Evolutionary conservation across 2,329 filamentous ascomycete genomes (phyloP).

Genomic region (Colletotrichum simmondsii): DNA sequence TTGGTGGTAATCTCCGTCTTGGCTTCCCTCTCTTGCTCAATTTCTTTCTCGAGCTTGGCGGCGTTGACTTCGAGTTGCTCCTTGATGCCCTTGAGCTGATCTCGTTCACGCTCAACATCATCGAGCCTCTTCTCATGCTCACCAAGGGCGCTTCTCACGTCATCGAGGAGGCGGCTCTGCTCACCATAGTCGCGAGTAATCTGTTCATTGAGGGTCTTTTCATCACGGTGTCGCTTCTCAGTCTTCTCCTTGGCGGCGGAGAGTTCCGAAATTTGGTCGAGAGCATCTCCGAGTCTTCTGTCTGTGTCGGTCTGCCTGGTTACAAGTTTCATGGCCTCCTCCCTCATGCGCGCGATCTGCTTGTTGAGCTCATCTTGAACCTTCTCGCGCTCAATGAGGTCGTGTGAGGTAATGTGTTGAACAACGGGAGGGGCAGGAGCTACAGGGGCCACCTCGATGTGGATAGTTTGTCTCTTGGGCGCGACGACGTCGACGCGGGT

Average conservation of each 20-base stretch:
- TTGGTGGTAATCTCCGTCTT: constrained; percentile 21
- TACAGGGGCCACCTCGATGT: constrained; percentile 14
- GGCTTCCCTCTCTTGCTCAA: constrained; percentile 15
- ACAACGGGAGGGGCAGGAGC: constrained; percentile 23
- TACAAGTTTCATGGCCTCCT: constrained; percentile 26
- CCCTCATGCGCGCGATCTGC: constrained; percentile 32
- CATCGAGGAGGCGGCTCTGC: constrained; percentile 27
- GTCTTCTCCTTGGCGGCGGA: constrained; percentile 27
- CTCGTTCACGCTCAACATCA: constrained; percentile 14
- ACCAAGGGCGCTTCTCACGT: constrained; percentile 20
- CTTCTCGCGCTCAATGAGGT: constrained; percentile 27
- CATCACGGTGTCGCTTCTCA: constrained; percentile 19
- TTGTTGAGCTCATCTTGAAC: constrained; percentile 25
- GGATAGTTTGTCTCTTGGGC: constrained; percentile 9
- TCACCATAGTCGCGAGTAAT: constrained; percentile 26
- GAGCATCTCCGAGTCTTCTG: constrained; percentile 30
- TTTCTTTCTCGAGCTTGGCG: constrained; percentile 17
- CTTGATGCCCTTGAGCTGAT: constrained; percentile 30
- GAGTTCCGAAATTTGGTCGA: constrained; percentile 20
- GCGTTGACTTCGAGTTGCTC: constrained; percentile 24
- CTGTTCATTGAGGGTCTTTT: constrained; percentile 20
- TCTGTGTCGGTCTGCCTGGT: constrained; percentile 26
- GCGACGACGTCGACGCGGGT: constrained; percentile 26
- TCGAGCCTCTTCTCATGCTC: constrained; percentile 23
- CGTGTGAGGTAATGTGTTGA: constrained; percentile 17